Evolutionary conservation across 257 asterid species (phyloP), one percentile per base, ranked within the genome.

Genomic region (Capsicum baccatum): DNA sequence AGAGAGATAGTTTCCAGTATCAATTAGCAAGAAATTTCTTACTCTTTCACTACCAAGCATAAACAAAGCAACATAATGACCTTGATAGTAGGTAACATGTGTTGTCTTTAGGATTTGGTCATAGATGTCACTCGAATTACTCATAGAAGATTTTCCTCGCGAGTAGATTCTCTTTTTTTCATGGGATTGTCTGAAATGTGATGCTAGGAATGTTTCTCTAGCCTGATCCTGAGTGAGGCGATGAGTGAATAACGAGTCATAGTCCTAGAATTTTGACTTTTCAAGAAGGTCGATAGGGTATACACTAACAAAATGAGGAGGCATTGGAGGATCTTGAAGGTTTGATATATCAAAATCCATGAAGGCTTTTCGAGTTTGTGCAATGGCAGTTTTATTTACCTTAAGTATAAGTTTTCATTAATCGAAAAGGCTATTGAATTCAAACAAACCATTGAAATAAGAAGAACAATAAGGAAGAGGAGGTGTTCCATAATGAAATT

Each of bases 321-420:
- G 44, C 44, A 39, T 39, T 4, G 44, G 4, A 39, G 44, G 44
- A 70, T 70, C 16, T 70, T 70, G 56, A 70, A 70, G 56, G 9
- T 42, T 70, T 21, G 79, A 70, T 70, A 14, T 70, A 9, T 70
- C 79, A 70, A 42, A 70, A 9, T 33, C 21, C 79, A 70, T 70
- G 56, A 70, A 70, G 1, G 56, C 56, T 42, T 70, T 70, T 70
- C 56, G 42, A 70, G 79, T 35, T 70, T 70, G 35, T 70, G 9
- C 42, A 8, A 70, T 21, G 79, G 56, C 52, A 70, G 56, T 39
- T 1, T 19, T 8, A 42, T 70, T 70, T 16, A 70, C 33, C 9
- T 70, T 70, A 70, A 70, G 33, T 70, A 70, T 70, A 55, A 70
- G 17, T 70, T 42, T 42, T 42, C 35, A 70, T 42, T 9, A 15